Conservation (phyloP, 2,329 filamentous ascomycete species). For the Trichophyton rubrum region DNA sequence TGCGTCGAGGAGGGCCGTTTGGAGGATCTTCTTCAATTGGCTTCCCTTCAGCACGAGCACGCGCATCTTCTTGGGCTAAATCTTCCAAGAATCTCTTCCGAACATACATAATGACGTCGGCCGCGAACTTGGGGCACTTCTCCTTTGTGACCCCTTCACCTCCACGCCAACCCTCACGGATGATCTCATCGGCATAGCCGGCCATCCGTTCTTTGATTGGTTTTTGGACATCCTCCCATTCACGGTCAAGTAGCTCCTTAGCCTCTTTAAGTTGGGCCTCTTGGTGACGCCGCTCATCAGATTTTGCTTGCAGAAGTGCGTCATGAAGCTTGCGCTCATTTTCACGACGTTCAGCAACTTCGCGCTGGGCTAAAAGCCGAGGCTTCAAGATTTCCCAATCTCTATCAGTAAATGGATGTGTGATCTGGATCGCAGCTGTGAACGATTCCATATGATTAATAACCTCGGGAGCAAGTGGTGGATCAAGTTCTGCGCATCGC, state of each 20-base stretch:
- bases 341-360: slow-evolving; percentile 49
- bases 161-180: slow-evolving; percentile 51
- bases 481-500: slow-evolving; percentile 52
- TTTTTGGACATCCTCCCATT: slow-evolving; percentile 59
- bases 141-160: slow-evolving; percentile 52
- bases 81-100: slow-evolving; percentile 54
- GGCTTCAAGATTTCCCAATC: slow-evolving; percentile 59
- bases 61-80: slow-evolving; percentile 42
- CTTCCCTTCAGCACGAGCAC: slow-evolving; percentile 36
- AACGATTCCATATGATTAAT: slow-evolving; percentile 62
- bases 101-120: slow-evolving; percentile 56
- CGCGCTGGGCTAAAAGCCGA: slow-evolving; percentile 53
- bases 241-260: slow-evolving; percentile 50
- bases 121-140: slow-evolving; percentile 56
- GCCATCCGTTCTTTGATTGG: slow-evolving; percentile 54
- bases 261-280: slow-evolving; percentile 40
- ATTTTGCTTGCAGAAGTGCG: slow-evolving; percentile 34
- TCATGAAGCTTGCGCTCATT: slow-evolving; percentile 38
- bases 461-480: slow-evolving; percentile 50
- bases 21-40: slow-evolving; percentile 38
- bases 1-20: slow-evolving; percentile 45
- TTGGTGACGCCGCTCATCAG: slow-evolving; percentile 36
- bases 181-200: slow-evolving; percentile 57
- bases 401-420: slow-evolving; percentile 52
- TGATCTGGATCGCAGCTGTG: slow-evolving; percentile 58